A percentile compares a stretch with the other conserved stretches of the same genome.
Evolutionary conservation across 192 early-diverging fungal genomes (phyloP).

Genomic region (Diversispora eburnea): DNA sequence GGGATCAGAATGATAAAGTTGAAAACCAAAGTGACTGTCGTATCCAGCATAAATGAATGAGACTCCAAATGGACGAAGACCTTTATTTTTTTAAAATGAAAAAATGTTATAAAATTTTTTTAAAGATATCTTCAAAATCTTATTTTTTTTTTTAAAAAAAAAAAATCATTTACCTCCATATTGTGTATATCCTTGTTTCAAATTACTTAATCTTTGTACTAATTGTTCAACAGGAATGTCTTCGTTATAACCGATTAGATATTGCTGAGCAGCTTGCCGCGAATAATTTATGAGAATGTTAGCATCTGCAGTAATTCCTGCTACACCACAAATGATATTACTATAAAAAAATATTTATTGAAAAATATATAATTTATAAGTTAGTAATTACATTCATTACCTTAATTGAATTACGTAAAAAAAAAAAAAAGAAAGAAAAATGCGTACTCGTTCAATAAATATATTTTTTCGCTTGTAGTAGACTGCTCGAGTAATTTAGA

Average conservation of each 20-base stretch:
- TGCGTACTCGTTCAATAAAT: slow-evolving; percentile 88
- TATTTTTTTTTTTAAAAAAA: no score
- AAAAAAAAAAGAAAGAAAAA: background rate
- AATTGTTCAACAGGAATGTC: slow-evolving; percentile 93
- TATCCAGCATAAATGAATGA: slow-evolving; percentile 97
- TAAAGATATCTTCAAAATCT: no score
- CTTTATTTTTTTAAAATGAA: slow-evolving; percentile 8
- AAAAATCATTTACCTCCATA: slow-evolving; percentile 62
- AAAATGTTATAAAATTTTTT: no score
- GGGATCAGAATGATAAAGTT: slow-evolving; percentile 97
- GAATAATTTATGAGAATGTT: slow-evolving; percentile 93
- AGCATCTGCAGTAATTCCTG: slow-evolving; percentile 93
- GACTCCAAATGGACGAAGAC: slow-evolving; percentile 97
- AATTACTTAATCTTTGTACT: slow-evolving; percentile 91
- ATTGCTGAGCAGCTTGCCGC: slow-evolving; percentile 82
- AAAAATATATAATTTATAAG: background rate
- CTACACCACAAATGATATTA: slow-evolving; percentile 89
- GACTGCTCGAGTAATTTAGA: slow-evolving; percentile 90
- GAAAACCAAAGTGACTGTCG: slow-evolving; percentile 88
- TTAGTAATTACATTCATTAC: slow-evolving; percentile 9
- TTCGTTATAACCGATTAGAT: slow-evolving; percentile 83
- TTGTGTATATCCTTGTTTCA: slow-evolving; percentile 99
- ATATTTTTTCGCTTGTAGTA: slow-evolving; percentile 90
- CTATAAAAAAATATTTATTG: slow-evolving; percentile 41
- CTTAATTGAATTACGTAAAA: background rate